Evolutionary conservation across 1,139 yeast species (phyloP), one percentile per base, ranked within the genome.

Genomic region (Yamadazyma epiphylla): DNA sequence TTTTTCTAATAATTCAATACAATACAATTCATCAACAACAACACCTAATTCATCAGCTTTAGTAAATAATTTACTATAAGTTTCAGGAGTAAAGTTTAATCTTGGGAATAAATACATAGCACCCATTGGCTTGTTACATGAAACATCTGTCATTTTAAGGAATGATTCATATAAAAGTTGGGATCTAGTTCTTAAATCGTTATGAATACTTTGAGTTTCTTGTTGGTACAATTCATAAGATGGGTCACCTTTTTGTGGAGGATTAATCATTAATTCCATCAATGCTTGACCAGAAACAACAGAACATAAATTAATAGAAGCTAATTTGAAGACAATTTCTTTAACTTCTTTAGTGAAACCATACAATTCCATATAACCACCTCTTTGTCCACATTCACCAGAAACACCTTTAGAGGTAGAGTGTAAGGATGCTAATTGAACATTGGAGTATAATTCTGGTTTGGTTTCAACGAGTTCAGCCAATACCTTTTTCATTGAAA

Each of bases 381-480:
- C 98, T 60, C 98, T 80, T 64, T 91, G 98, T 36, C 98, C 98
- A 70, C 98, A 91, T 63, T 91, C 98, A 37, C 98, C 99, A 45
- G 88, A 76, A 49, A 88, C 86, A 54, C 98, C 98, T 63, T 91
- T 91, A 13, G 97, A 89, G 23, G 95, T 88, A 11, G 97, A 88
- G 57, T 91, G 97, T 43, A 91, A 67, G 2, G 97, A 89, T 2
- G 94, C 97, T 39, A 94, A 71, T 52, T 88, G 95, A 26, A 91
- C 94, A 37, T 77, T 68, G 35, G 72, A 71, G 55, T 78, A 89
- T 32, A 59, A 51, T 13, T 74, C 71, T 10, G 77, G 75, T 39
- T 72, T 57, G 22, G 68, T 54, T 31, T 60, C 60, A 39, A 80
- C 79, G 45, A 88, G 60, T 38, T 77, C 73, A 33, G 80, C 61